phyloP scores from a whole-genome alignment of 306 rosid genomes.

The Abrus precatorius region DNA sequence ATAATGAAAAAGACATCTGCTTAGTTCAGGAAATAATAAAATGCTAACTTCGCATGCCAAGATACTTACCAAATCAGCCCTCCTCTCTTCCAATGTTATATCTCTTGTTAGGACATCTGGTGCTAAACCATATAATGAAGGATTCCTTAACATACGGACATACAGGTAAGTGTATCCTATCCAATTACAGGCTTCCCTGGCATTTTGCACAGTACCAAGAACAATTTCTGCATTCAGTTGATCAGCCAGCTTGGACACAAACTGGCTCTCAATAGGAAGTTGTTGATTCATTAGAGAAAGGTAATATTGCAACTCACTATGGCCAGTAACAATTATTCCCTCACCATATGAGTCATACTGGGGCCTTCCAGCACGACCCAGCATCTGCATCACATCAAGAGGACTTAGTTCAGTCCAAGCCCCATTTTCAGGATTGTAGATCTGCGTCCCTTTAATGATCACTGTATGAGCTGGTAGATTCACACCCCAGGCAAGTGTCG shows the following conservation, averaged over 20 bases:
- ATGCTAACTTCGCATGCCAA: not conserved
- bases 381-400: conserved; percentile 95
- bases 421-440: conserved; percentile 93
- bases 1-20: conserved; percentile 1
- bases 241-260: conserved; percentile 91
- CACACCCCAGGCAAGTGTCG: conserved; percentile 99
- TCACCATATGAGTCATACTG: conserved; percentile 86
- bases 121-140: conserved; percentile 82
- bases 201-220: conserved; percentile 94
- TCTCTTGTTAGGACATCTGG: conserved; percentile 79
- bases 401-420: conserved; percentile 99
- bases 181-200: conserved; percentile 87
- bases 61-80: conserved; percentile 88
- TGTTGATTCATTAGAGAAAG: conserved; percentile 96
- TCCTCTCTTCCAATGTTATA: conserved; percentile 79
- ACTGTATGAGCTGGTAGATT: conserved; percentile 95
- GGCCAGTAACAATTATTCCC: conserved; percentile 94
- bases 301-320: conserved; percentile 90
- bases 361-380: conserved; percentile 99
- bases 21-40: not conserved
- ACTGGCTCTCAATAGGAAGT: conserved; percentile 95
- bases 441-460: conserved; percentile 94
- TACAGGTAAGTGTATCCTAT: conserved; percentile 85
- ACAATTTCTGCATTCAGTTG: conserved; percentile 94
- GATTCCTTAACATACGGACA: conserved; percentile 85